A percentile compares a stretch with the other conserved stretches of the same genome.
phyloP scores from a whole-genome alignment of 371 early-diverging fungal genomes.

The Zychaea mexicana region DNA sequence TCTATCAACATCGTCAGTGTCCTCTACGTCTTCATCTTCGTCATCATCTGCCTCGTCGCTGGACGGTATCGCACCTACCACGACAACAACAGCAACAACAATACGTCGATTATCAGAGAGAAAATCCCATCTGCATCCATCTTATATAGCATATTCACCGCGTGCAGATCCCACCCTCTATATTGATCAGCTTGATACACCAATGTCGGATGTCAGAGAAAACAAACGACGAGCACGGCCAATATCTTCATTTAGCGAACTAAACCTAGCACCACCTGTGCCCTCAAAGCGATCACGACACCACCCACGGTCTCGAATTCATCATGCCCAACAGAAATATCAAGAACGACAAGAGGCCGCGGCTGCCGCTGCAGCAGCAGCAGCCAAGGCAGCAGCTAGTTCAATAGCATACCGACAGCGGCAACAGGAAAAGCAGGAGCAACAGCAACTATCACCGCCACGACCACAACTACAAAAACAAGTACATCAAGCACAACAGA shows the following conservation, averaged over 20 bases:
- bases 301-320: constrained; percentile 6
- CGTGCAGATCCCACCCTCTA: constrained; percentile 14
- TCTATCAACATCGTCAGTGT: neutral
- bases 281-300: constrained; percentile 21
- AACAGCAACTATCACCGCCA: neutral
- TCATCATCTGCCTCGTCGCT: neutral
- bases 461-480: neutral
- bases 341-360: constrained; percentile 1
- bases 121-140: neutral
- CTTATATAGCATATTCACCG: constrained; percentile 11
- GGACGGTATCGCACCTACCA: neutral
- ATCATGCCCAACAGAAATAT: constrained; percentile 10
- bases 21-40: neutral
- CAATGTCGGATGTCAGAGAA: constrained; percentile 9
- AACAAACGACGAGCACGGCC: neutral
- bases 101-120: constrained; percentile 1
- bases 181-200: constrained; percentile 13
- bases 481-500: too few relatives aligned
- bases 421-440: neutral
- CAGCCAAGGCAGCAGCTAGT: neutral
- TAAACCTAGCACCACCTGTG: constrained; percentile 15
- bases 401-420: neutral
- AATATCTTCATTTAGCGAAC: constrained; percentile 13
- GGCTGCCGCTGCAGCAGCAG: constrained; percentile 4
- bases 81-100: neutral